A percentile compares a stretch with the other conserved stretches of the same genome.
Conservation (phyloP, 2,329 filamentous ascomycete species). For the Colletotrichum euphorbiae region DNA sequence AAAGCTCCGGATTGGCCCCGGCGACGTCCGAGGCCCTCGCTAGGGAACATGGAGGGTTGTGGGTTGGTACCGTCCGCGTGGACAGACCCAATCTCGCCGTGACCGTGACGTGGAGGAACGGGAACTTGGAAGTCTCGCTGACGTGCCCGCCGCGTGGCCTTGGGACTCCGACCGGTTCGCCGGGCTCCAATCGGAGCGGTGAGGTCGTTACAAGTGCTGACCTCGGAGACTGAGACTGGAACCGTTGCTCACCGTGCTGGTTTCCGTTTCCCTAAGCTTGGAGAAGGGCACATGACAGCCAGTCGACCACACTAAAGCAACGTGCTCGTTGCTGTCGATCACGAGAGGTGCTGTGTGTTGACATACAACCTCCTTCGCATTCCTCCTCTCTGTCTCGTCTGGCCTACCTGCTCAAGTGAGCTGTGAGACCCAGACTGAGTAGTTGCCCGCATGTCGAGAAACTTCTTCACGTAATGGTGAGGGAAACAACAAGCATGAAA, state of each 20-base stretch:
- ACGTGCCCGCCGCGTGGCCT: background rate
- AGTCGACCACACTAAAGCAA: no score
- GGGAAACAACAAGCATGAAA: background rate
- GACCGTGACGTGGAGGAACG: conserved; percentile 11
- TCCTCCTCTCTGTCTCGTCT: no score
- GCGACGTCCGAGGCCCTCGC: conserved; percentile 13
- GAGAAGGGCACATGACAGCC: no score
- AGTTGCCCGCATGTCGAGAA: background rate
- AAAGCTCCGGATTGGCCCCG: conserved; percentile 32
- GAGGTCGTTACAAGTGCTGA: background rate
- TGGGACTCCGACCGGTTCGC: background rate
- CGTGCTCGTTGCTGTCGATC: no score
- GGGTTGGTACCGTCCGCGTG: conserved; percentile 17
- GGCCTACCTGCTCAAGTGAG: background rate
- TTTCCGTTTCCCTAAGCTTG: no score
- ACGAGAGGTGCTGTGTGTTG: background rate
- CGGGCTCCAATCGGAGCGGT: background rate
- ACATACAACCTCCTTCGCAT: background rate
- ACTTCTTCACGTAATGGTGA: background rate
- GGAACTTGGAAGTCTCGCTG: background rate
- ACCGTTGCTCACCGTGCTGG: background rate
- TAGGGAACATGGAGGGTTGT: conserved; percentile 11
- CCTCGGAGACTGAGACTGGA: background rate
- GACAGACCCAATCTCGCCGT: conserved; percentile 20
- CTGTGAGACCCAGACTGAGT: background rate